Conservation (phyloP, 2,329 filamentous ascomycete genomes). For the Sclerotinia trifoliorum region DNA sequence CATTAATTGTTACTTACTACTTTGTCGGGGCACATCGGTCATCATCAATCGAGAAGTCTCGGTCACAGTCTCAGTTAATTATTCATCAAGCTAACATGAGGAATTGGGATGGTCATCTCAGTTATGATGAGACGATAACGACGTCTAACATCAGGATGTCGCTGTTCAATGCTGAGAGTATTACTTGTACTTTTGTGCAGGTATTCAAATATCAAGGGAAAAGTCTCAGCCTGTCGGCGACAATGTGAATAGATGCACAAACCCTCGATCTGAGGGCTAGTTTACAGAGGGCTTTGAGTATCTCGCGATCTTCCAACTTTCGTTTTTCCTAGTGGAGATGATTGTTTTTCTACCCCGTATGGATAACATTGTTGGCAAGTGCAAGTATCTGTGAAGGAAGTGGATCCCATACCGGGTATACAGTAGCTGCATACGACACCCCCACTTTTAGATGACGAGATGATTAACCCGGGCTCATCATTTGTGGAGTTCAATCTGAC, state of each 20-base stretch:
- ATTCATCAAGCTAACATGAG: conserved; percentile 1
- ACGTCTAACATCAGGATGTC: conserved; percentile 9
- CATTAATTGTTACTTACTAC: conserved; percentile 2
- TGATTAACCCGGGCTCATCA: conserved; percentile 6
- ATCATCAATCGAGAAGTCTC: conserved; percentile 12
- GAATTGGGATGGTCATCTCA: not conserved
- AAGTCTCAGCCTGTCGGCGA: not conserved
- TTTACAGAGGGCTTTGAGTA: not conserved
- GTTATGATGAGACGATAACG: not conserved
- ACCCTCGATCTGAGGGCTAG: not conserved
- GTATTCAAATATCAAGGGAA: conserved; percentile 5
- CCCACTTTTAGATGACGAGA: conserved; percentile 18
- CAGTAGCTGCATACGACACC: not conserved
- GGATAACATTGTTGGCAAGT: conserved; percentile 8
- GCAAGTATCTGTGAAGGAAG: not conserved
- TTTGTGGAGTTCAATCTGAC: not conserved
- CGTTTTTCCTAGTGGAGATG: not conserved
- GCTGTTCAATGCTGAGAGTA: conserved; percentile 6
- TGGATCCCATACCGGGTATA: conserved; percentile 10
- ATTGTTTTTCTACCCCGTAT: not conserved
- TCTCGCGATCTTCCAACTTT: not conserved
- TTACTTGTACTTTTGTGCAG: not conserved
- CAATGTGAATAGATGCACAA: not conserved
- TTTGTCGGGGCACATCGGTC: not conserved
- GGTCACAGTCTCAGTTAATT: conserved; percentile 17